A percentile compares a stretch with the other conserved stretches of the same genome.
Evolutionary conservation across 2,329 filamentous ascomycete species (phyloP).

Genomic region (Epichloe elymi): DNA sequence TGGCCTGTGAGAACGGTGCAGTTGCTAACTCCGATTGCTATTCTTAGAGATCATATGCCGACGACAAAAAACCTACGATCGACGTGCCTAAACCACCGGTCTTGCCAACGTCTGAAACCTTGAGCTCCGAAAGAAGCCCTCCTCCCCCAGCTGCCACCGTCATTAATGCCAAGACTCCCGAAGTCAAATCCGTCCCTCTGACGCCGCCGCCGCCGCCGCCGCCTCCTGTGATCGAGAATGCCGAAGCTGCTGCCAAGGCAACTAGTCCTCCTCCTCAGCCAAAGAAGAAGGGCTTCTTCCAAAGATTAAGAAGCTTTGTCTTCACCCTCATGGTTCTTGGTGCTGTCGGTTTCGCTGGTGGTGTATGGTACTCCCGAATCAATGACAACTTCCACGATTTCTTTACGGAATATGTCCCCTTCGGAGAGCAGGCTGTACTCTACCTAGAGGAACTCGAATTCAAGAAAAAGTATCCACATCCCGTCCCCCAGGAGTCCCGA

Average conservation of each 20-base stretch:
- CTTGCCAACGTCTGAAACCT: conserved; percentile 40
- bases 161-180: conserved; percentile 6
- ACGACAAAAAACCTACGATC: conserved; percentile 37
- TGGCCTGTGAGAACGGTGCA: not conserved
- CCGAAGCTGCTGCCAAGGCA: conserved; percentile 1
- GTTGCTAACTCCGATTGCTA: not conserved
- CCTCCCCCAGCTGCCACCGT: conserved; percentile 26
- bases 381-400: conserved; percentile 99
- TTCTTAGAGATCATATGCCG: conserved; percentile 42
- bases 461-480: conserved; percentile 62
- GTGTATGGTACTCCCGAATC: conserved; percentile 83
- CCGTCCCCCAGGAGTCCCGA: conserved; percentile 30
- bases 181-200: conserved; percentile 18
- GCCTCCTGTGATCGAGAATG: not conserved
- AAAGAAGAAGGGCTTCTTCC: conserved; percentile 51
- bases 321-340: conserved; percentile 65
- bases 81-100: conserved; percentile 35
- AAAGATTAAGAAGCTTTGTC: conserved; percentile 65
- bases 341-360: conserved; percentile 68
- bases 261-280: conserved; percentile 23
- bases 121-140: conserved; percentile 32
- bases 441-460: conserved; percentile 95
- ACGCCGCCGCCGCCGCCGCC: conserved; percentile 17
- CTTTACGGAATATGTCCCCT: conserved; percentile 94
- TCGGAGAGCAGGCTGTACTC: conserved; percentile 84